phyloP scores from a whole-genome alignment of 148 eudicot genomes.

The Chenopodium quinoa region DNA sequence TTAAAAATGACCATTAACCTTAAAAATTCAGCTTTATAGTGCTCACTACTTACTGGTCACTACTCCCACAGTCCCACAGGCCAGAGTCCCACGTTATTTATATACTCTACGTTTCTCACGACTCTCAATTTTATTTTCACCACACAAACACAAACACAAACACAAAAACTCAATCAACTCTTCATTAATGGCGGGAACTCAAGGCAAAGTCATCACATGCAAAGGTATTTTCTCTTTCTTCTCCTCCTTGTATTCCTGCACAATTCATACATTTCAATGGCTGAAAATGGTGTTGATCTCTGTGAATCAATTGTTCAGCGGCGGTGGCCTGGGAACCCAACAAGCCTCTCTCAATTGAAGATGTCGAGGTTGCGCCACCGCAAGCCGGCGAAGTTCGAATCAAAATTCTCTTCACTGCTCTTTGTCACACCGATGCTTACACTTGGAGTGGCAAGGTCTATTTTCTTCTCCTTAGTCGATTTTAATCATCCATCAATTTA shows the following conservation, averaged over 20 bases:
- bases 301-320: constrained; percentile 38
- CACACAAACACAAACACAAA: not conserved
- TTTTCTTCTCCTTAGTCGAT: not conserved
- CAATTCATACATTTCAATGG: not conserved
- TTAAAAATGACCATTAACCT: too few relatives aligned
- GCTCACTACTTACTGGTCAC: too few relatives aligned
- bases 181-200: constrained; percentile 52
- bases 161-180: not conserved
- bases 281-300: constrained; percentile 4
- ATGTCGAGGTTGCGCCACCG: constrained; percentile 95
- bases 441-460: constrained; percentile 99
- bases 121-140: not conserved
- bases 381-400: constrained; percentile 95
- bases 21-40: too few relatives aligned
- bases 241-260: not conserved
- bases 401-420: constrained; percentile 81
- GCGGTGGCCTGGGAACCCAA: constrained; percentile 99
- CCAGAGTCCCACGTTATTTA: too few relatives aligned
- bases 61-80: too few relatives aligned
- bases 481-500: not conserved
- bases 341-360: constrained; percentile 83
- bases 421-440: constrained; percentile 98
- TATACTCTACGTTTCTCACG: not conserved
- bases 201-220: constrained; percentile 95
- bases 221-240: constrained; percentile 51